Conservation (phyloP, 352 stramenopile genomes). For the Albugo candida region DNA sequence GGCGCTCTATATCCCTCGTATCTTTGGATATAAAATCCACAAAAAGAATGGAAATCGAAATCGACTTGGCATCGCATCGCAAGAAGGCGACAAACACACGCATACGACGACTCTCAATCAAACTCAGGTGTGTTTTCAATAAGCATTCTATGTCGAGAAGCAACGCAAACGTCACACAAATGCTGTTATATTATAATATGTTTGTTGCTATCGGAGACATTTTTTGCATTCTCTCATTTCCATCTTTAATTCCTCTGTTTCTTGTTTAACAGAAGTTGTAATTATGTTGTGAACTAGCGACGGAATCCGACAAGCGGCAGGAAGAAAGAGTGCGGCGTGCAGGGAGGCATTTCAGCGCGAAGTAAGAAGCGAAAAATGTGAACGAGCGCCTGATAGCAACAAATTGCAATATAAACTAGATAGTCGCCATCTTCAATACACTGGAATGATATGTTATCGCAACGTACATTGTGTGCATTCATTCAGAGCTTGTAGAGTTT, state of each 20-base stretch:
- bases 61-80: conserved; percentile 54
- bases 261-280: conserved; percentile 83
- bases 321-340: conserved; percentile 21
- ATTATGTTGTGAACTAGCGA: conserved; percentile 81
- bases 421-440: no score
- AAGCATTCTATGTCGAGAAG: conserved; percentile 4
- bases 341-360: no score
- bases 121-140: conserved; percentile 27
- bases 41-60: conserved; percentile 70
- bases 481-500: no score
- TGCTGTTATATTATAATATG: conserved; percentile 11
- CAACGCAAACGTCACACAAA: no score
- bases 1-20: conserved; percentile 72
- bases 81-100: conserved; percentile 52
- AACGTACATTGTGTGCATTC: no score
- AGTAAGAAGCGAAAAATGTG: no score
- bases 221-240: conserved; percentile 21
- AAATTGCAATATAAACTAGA: no score
- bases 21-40: conserved; percentile 88
- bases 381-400: no score
- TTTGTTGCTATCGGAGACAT: neutral
- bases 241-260: conserved; percentile 76
- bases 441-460: no score
- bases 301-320: conserved; percentile 38
- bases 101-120: conserved; percentile 18